A percentile compares a stretch with the other conserved stretches of the same genome.
These are phyloP conservation scores for Mitragyna speciosa DNA, from an alignment of 257 asterid genomes.

Conservation along the genomic window DNA sequence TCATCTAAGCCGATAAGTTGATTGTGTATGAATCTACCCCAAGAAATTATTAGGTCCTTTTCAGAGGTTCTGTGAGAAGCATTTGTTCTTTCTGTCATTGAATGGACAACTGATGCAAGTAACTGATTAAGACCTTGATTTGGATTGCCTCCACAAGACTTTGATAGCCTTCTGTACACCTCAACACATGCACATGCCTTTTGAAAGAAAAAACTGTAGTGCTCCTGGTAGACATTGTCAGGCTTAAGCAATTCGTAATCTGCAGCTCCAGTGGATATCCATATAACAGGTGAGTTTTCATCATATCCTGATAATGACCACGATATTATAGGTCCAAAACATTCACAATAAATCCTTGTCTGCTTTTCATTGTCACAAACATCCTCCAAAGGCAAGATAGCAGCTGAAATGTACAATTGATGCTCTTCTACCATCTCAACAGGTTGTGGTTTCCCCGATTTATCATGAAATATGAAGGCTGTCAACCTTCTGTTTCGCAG, in stretches of 20 bases:
- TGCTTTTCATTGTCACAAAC: neutral
- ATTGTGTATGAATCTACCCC: constrained; percentile 24
- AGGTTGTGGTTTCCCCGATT: constrained; percentile 4
- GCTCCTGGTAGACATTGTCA: constrained; percentile 18
- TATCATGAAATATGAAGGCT: constrained; percentile 17
- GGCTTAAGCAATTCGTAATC: constrained; percentile 24
- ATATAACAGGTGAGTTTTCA: constrained; percentile 19
- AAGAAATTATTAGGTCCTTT: constrained; percentile 11
- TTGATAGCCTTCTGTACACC: constrained; percentile 17
- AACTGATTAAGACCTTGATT: constrained; percentile 17
- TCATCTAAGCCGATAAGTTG: constrained; percentile 27
- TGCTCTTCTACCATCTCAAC: constrained; percentile 23
- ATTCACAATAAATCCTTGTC: constrained; percentile 13
- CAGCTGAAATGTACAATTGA: constrained; percentile 18
- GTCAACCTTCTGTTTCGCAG: constrained; percentile 17
- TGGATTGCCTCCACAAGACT: constrained; percentile 20
- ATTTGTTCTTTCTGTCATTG: constrained; percentile 8
- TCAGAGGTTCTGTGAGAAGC: neutral
- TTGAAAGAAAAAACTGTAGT: constrained; percentile 6
- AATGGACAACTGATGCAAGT: neutral
- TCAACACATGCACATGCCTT: constrained; percentile 22
- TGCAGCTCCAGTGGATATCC: constrained; percentile 24
- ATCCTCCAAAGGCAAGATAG: constrained; percentile 27
- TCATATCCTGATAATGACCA: constrained; percentile 31
- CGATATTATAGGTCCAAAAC: constrained; percentile 24